phyloP scores from a whole-genome alignment of 169 alveolate genomes.

The Eimeria brunetti region DNA sequence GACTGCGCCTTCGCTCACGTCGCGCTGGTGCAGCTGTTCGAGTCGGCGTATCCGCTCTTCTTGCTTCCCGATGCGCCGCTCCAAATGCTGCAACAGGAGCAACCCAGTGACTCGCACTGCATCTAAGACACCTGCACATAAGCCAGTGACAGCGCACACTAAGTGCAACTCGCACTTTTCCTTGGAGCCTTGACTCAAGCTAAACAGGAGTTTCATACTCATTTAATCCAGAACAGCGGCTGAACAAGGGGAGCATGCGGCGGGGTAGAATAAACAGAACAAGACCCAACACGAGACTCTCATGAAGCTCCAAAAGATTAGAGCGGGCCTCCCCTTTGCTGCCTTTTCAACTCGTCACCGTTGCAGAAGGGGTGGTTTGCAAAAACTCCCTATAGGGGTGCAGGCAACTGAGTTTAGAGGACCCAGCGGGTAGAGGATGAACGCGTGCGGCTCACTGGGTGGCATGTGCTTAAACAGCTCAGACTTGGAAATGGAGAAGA shows the following conservation, averaged over 20 bases:
- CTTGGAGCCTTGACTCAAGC: background rate
- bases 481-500: conserved; percentile 51
- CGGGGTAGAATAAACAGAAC: background rate
- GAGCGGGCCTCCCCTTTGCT: too few species aligned
- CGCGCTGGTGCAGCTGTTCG: conserved; percentile 45
- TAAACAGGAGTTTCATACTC: background rate
- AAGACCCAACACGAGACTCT: background rate
- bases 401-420: background rate
- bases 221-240: background rate
- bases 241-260: background rate
- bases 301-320: background rate
- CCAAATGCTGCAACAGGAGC: conserved; percentile 49
- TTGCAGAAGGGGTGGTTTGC: background rate
- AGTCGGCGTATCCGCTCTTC: conserved; percentile 64
- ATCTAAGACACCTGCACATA: conserved; percentile 42
- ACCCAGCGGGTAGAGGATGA: background rate
- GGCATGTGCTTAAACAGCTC: conserved; percentile 68
- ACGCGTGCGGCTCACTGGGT: conserved; percentile 11
- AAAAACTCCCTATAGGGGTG: background rate
- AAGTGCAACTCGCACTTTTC: background rate
- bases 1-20: background rate
- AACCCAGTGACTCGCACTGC: conserved; percentile 65
- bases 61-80: conserved; percentile 48
- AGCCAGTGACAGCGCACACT: background rate
- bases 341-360: background rate